phyloP scores from a whole-genome alignment of 805 yeast genomes.

The Candida sanyiensis region DNA sequence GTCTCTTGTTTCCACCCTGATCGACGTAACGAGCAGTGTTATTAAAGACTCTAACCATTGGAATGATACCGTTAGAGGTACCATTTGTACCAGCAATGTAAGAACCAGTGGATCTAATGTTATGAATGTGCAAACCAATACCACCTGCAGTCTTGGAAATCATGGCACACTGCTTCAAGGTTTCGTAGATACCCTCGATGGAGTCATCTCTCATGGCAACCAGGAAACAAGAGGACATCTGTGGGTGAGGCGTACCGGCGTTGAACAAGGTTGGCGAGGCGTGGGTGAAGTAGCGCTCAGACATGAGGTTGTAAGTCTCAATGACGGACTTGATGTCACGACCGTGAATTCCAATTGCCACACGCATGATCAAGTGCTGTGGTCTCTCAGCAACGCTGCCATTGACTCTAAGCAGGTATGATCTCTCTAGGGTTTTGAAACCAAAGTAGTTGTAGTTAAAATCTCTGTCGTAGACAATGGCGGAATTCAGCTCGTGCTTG shows the following conservation, averaged over 20 bases:
- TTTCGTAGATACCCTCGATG: conserved; percentile 89
- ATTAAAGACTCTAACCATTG: conserved; percentile 94
- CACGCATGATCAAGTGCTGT: conserved; percentile 86
- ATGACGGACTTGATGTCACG: conserved; percentile 54
- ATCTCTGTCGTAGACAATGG: conserved; percentile 76
- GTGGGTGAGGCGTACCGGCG: conserved; percentile 83
- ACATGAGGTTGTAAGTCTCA: conserved; percentile 87
- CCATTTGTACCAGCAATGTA: conserved; percentile 92
- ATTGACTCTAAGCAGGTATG: conserved; percentile 65
- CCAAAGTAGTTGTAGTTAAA: conserved; percentile 79
- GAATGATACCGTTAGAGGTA: conserved; percentile 84
- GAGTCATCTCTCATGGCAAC: conserved; percentile 92
- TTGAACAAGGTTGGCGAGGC: conserved; percentile 95
- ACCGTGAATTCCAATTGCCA: conserved; percentile 86
- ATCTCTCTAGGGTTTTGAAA: conserved; percentile 83
- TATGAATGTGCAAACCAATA: conserved; percentile 82
- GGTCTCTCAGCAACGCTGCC: conserved; percentile 83
- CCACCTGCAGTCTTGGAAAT: conserved; percentile 97
- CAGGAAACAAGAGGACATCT: conserved; percentile 87
- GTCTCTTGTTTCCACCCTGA: conserved; percentile 97
- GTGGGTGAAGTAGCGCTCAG: conserved; percentile 80
- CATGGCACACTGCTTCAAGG: conserved; percentile 81
- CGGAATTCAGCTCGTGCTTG: conserved; percentile 62
- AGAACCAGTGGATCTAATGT: conserved; percentile 81
- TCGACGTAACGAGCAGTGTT: conserved; percentile 96